A percentile compares a stretch with the other conserved stretches of the same genome.
Evolutionary conservation across 768 basidiomycete genomes (phyloP).

Genomic region (Boletus sp.): DNA sequence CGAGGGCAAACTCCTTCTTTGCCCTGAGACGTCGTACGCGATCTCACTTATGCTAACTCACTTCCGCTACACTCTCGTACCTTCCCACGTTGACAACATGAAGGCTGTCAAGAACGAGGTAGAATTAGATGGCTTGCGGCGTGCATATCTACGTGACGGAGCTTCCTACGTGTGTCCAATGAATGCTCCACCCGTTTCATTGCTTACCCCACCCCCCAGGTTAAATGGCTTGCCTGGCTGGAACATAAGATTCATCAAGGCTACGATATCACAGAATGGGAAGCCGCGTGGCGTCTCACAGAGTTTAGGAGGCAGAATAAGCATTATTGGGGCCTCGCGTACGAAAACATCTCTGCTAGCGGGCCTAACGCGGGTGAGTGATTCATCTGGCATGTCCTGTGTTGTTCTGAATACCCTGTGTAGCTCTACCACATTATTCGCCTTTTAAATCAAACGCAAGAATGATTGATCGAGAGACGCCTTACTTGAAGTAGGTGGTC

Average conservation of each 20-base stretch:
- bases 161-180: constrained; percentile 65
- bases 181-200: constrained; percentile 3
- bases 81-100: constrained; percentile 68
- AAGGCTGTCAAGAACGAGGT: constrained; percentile 87
- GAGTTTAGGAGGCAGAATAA: constrained; percentile 69
- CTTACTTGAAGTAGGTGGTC: constrained; percentile 80
- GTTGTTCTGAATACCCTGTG: not conserved
- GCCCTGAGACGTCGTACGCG: constrained; percentile 74
- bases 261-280: constrained; percentile 87
- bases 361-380: constrained; percentile 78
- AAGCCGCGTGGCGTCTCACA: constrained; percentile 80
- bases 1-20: constrained; percentile 73
- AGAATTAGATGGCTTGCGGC: constrained; percentile 78
- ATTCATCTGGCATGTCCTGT: not conserved
- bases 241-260: constrained; percentile 74
- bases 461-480: constrained; percentile 72
- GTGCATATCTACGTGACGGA: constrained; percentile 89
- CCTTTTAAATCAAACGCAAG: constrained; percentile 66
- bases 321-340: constrained; percentile 81
- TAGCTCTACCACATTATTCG: constrained; percentile 88
- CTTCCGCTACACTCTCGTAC: constrained; percentile 70
- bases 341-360: constrained; percentile 85
- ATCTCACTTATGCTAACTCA: constrained; percentile 84
- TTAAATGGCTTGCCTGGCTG: constrained; percentile 87
- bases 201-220: constrained; percentile 34